Conservation (phyloP, 331 rosid genomes). For the Erythrophleum ivorense region DNA sequence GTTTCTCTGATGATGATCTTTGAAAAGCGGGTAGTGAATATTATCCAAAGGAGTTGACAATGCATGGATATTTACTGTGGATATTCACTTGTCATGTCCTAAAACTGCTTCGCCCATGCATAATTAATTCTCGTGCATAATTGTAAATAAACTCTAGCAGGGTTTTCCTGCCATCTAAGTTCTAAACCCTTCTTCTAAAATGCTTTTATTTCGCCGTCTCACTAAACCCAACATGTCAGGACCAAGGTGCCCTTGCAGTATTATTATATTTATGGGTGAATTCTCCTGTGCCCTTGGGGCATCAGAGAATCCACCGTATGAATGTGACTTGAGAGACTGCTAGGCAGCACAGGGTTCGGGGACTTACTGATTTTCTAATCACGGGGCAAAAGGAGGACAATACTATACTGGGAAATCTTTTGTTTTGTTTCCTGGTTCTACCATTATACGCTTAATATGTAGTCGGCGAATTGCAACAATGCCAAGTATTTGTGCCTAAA, state of each 20-base stretch:
- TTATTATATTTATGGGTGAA: neutral
- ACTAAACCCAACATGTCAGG: neutral
- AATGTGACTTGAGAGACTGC: neutral
- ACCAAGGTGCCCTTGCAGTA: neutral
- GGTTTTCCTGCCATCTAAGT: neutral
- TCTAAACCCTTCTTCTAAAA: neutral
- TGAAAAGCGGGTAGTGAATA: neutral
- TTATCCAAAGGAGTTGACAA: conserved; percentile 1
- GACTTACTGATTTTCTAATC: neutral
- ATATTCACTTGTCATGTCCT: conserved; percentile 5
- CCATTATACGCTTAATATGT: neutral
- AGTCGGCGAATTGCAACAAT: neutral
- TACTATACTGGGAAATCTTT: neutral
- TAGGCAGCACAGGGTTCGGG: neutral
- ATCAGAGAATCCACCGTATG: neutral
- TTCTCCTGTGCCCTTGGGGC: neutral
- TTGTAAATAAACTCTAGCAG: neutral
- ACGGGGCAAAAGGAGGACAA: neutral
- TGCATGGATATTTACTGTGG: neutral
- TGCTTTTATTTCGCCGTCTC: neutral
- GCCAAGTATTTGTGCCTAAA: neutral
- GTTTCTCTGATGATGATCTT: neutral
- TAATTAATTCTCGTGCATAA: neutral
- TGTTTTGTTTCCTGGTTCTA: neutral
- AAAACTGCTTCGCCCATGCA: neutral